Conservation (phyloP, 495 filamentous ascomycete genomes). For the Tuber magnatum region DNA sequence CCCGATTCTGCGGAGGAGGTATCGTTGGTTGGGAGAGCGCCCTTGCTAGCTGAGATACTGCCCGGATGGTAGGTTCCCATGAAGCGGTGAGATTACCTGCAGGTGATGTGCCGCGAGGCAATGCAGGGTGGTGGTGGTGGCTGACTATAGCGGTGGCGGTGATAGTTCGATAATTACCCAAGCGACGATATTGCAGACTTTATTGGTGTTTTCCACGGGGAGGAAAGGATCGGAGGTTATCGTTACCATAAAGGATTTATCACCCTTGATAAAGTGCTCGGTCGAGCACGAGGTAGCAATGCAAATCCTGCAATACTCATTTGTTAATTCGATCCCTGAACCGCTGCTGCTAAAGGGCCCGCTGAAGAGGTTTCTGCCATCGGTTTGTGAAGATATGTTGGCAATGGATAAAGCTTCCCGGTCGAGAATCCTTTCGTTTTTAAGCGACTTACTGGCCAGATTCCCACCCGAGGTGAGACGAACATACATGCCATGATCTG, state of each 20-base stretch:
- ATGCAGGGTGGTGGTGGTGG: not conserved
- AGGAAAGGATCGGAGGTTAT: constrained; percentile 46
- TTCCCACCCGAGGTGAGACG: constrained; percentile 16
- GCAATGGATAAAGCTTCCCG: constrained; percentile 9
- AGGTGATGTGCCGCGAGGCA: not conserved
- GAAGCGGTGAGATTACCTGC: not conserved
- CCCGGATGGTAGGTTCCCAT: constrained; percentile 46
- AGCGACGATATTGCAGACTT: constrained; percentile 49
- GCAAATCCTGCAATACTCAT: constrained; percentile 50
- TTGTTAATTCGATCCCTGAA: constrained; percentile 43
- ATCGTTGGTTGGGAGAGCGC: constrained; percentile 48
- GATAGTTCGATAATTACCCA: constrained; percentile 50
- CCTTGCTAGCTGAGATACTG: constrained; percentile 48
- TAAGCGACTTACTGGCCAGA: constrained; percentile 29
- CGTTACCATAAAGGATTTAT: constrained; percentile 46
- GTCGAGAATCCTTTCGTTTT: constrained; percentile 18
- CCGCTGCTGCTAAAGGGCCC: not conserved
- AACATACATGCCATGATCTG: constrained; percentile 4
- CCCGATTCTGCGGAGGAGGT: constrained; percentile 45
- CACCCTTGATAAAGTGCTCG: constrained; percentile 49
- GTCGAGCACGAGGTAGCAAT: constrained; percentile 49
- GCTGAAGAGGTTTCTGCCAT: constrained; percentile 19
- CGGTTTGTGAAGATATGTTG: constrained; percentile 11
- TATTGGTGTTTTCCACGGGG: constrained; percentile 45
- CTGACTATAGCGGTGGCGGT: not conserved